A percentile compares a stretch with the other conserved stretches of the same genome.
phyloP scores from a whole-genome alignment of 129 eudicot species.

The Centella asiatica region DNA sequence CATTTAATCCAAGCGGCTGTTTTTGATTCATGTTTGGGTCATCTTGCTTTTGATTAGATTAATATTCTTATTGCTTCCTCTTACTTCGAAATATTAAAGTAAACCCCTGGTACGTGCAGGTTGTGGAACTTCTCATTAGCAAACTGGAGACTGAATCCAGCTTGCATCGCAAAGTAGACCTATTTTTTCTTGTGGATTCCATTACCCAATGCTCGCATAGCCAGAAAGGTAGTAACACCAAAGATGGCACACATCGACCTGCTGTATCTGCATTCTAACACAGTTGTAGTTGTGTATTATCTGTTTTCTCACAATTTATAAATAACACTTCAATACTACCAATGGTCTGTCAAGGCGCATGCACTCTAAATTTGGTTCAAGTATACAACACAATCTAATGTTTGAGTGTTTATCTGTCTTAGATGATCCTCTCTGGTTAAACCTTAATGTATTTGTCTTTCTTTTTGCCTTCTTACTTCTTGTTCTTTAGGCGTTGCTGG shows the following conservation, averaged over 20 bases:
- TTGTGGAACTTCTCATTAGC: slow-evolving; percentile 76
- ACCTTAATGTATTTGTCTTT: neutral
- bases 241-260: neutral
- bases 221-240: slow-evolving; percentile 59
- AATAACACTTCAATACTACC: no score
- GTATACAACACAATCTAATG: no score
- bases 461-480: slow-evolving; percentile 1
- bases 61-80: neutral
- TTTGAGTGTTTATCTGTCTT: neutral
- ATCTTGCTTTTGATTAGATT: neutral
- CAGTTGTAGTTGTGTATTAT: neutral
- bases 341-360: no score
- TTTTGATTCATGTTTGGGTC: no score
- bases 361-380: no score
- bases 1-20: no score
- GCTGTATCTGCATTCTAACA: neutral
- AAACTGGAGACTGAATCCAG: slow-evolving; percentile 75
- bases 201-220: slow-evolving; percentile 88
- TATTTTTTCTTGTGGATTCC: slow-evolving; percentile 85
- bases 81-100: neutral
- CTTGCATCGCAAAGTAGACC: slow-evolving; percentile 73
- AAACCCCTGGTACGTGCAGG: slow-evolving; percentile 29
- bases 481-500: slow-evolving; percentile 69
- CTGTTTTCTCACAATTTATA: no score
- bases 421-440: neutral